Evolutionary conservation across 2,329 filamentous ascomycete species (phyloP).

Genomic region (Peltaster fructicola): DNA sequence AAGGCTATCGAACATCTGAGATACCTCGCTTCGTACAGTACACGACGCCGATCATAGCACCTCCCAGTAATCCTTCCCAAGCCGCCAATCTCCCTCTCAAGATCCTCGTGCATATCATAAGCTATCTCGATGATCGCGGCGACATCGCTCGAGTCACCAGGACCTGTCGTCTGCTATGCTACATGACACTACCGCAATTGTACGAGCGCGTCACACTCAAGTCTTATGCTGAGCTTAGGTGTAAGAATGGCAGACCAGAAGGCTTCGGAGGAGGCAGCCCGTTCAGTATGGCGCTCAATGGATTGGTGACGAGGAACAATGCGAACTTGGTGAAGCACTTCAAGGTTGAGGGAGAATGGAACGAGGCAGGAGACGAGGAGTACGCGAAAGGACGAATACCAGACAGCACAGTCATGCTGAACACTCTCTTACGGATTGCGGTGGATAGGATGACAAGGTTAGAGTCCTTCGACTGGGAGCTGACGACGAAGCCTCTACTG

Average conservation of each 20-base stretch:
- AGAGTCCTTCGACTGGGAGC: slow-evolving; percentile 40
- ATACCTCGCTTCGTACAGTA: slow-evolving; percentile 14
- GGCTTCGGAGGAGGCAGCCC: slow-evolving; percentile 45
- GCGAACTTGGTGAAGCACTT: slow-evolving; percentile 36
- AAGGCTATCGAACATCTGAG: slow-evolving; percentile 2
- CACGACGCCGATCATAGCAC: slow-evolving; percentile 11
- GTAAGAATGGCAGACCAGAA: slow-evolving; percentile 38
- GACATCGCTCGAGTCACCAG: slow-evolving; percentile 43
- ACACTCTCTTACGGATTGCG: slow-evolving; percentile 40
- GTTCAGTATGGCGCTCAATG: slow-evolving; percentile 45
- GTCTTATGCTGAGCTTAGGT: slow-evolving; percentile 41
- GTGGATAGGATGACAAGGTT: slow-evolving; percentile 41
- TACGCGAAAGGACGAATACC: slow-evolving; percentile 41
- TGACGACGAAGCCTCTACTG: slow-evolving; percentile 42
- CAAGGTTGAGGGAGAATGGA: slow-evolving; percentile 37
- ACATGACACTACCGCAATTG: slow-evolving; percentile 45
- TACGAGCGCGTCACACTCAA: slow-evolving; percentile 39
- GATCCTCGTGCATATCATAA: slow-evolving; percentile 38
- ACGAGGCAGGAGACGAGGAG: slow-evolving; percentile 38
- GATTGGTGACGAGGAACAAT: slow-evolving; percentile 39
- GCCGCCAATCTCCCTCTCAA: slow-evolving; percentile 34
- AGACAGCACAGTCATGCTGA: slow-evolving; percentile 47
- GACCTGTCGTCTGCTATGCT: slow-evolving; percentile 44
- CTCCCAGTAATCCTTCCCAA: slow-evolving; percentile 2
- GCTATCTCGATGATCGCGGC: slow-evolving; percentile 37